These are phyloP conservation scores for Tetradesmus lagerheimii DNA, from an alignment of 139 green algal species.

Conservation along the genomic window DNA sequence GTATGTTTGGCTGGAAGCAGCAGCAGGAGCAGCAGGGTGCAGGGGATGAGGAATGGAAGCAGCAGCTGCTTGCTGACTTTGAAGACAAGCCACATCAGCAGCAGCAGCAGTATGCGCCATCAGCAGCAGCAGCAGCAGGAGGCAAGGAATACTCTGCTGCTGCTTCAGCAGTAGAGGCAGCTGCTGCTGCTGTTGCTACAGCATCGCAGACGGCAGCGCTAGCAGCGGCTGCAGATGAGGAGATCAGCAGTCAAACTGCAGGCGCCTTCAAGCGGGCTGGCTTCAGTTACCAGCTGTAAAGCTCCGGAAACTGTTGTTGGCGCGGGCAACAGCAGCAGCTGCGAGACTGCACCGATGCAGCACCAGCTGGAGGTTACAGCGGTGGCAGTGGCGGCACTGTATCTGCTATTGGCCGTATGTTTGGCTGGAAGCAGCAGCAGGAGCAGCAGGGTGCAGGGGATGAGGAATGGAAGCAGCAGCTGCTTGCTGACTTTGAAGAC, in stretches of 20 bases:
- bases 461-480: conserved; percentile 29
- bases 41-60: conserved; percentile 14
- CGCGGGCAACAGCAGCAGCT: neutral
- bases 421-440: neutral
- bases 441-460: neutral
- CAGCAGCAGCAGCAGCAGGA: neutral
- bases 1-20: neutral
- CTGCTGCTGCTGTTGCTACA: neutral
- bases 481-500: neutral
- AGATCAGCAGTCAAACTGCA: no score
- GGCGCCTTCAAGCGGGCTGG: no score
- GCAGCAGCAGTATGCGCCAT: neutral
- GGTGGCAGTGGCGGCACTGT: neutral
- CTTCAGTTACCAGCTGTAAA: no score
- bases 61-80: neutral
- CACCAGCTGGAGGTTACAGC: neutral
- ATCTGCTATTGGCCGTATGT: neutral
- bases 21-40: neutral
- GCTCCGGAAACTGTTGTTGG: no score
- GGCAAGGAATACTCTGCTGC: neutral
- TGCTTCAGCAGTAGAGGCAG: conserved; percentile 2
- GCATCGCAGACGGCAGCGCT: neutral
- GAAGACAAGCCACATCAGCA: neutral
- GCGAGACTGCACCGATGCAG: no score
- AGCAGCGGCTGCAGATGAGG: neutral